Percentiles rank a stretch among this genome's conserved stretches.
Evolutionary conservation across 108 stramenopile genomes (phyloP).

Genomic region (Nannochloropsis gaditana): DNA sequence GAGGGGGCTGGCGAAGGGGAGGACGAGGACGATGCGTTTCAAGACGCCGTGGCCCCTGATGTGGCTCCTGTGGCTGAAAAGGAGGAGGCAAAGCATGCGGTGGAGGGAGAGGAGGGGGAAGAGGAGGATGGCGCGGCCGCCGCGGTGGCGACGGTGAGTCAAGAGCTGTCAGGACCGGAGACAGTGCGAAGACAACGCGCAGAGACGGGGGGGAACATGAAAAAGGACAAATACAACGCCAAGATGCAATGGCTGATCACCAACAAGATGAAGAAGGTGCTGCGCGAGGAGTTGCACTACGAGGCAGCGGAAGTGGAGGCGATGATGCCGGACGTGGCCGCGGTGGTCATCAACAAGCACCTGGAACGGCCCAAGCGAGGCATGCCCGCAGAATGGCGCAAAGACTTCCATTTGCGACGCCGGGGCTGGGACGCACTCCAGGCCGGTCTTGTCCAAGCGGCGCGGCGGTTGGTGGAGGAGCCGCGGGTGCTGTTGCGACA

Average conservation of each 20-base stretch:
- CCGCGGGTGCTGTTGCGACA: background rate
- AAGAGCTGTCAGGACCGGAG: background rate
- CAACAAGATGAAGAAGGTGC: background rate
- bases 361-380: background rate
- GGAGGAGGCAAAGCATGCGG: background rate
- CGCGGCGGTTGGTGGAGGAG: background rate
- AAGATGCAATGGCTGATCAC: conserved; percentile 4
- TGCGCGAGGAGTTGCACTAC: background rate
- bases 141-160: background rate
- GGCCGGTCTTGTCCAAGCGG: background rate
- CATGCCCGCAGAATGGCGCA: background rate
- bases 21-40: background rate
- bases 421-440: background rate
- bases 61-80: background rate
- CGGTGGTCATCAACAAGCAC: background rate
- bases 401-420: conserved; percentile 5
- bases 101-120: background rate
- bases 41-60: background rate
- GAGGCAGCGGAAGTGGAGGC: background rate
- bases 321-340: conserved; percentile 16
- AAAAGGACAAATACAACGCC: conserved; percentile 4
- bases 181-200: background rate
- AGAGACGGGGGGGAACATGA: background rate
- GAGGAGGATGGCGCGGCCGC: background rate
- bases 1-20: background rate